Evolutionary conservation across 768 basidiomycete species (phyloP).

Genomic region (Suillus spraguei): DNA sequence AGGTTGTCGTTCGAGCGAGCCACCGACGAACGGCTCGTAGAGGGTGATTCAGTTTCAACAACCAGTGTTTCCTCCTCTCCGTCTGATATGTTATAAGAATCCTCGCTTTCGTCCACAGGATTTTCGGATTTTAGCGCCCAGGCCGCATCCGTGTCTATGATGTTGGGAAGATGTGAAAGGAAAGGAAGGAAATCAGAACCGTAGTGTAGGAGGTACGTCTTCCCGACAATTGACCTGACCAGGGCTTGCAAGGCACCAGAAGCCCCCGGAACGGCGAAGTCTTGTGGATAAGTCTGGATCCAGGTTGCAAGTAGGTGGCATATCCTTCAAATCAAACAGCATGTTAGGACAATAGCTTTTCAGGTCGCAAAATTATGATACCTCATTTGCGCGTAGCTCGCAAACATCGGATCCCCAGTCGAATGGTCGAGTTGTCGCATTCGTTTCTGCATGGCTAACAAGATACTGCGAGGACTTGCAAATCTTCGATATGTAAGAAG

Average conservation of each 20-base stretch:
- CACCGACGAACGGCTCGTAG: conserved; percentile 25
- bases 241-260: conserved; percentile 72
- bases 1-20: conserved; percentile 22
- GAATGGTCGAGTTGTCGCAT: conserved; percentile 77
- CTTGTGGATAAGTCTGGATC: conserved; percentile 74
- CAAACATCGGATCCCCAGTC: conserved; percentile 80
- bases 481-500: conserved; percentile 85
- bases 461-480: conserved; percentile 72
- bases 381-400: conserved; percentile 89
- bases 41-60: conserved; percentile 36
- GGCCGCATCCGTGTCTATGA: conserved; percentile 67
- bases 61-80: conserved; percentile 47
- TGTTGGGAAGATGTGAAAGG: conserved; percentile 61
- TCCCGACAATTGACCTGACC: conserved; percentile 76
- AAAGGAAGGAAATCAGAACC: conserved; percentile 84
- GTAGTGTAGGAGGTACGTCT: conserved; percentile 83
- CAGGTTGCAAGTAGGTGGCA: conserved; percentile 79
- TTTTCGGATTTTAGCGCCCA: conserved; percentile 78
- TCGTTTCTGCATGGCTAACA: conserved; percentile 88
- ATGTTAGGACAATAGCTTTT: conserved; percentile 13
- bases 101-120: conserved; percentile 62
- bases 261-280: conserved; percentile 79
- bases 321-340: conserved; percentile 49
- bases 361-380: conserved; percentile 28
- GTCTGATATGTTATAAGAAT: conserved; percentile 53